Percentiles rank a stretch among this genome's conserved stretches.
Evolutionary conservation across 2,329 filamentous ascomycete species (phyloP).

Genomic region (Colletotrichum sp.): DNA sequence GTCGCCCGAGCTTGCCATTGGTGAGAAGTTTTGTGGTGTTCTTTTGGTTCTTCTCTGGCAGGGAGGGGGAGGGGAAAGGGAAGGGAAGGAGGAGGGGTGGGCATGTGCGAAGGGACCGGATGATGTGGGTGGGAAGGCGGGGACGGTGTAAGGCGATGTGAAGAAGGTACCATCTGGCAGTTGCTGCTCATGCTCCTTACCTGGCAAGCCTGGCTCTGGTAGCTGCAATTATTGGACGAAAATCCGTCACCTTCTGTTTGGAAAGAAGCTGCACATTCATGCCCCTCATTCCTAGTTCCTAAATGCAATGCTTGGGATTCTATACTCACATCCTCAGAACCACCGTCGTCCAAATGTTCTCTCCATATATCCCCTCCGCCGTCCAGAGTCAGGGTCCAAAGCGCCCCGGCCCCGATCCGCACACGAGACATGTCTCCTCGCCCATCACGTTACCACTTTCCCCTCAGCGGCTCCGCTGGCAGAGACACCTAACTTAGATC

Average conservation of each 20-base stretch:
- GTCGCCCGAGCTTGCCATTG: constrained; percentile 8
- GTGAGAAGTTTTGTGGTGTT: not conserved
- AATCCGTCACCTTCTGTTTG: not conserved
- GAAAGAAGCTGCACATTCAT: not conserved
- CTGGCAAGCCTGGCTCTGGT: not conserved
- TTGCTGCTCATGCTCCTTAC: not conserved
- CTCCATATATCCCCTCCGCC: not conserved
- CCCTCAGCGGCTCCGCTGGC: constrained; percentile 1
- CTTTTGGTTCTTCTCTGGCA: not conserved
- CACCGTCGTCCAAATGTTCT: not conserved
- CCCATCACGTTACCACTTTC: not conserved
- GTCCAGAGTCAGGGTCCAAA: not conserved
- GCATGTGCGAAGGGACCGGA: not conserved
- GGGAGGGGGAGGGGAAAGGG: not conserved
- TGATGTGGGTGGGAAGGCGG: constrained; percentile 2
- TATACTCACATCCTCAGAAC: not conserved
- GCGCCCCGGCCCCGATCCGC: not conserved
- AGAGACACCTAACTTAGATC: not conserved
- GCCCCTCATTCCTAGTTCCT: not conserved
- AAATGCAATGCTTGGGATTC: not conserved
- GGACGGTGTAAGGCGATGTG: not conserved
- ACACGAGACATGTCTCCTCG: not conserved
- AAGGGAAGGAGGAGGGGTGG: not conserved
- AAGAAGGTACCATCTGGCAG: not conserved
- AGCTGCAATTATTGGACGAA: not conserved